Base-by-base conservation (phyloP, 768 basidiomycete genomes). In the Leccinum truebloodii region DNA sequence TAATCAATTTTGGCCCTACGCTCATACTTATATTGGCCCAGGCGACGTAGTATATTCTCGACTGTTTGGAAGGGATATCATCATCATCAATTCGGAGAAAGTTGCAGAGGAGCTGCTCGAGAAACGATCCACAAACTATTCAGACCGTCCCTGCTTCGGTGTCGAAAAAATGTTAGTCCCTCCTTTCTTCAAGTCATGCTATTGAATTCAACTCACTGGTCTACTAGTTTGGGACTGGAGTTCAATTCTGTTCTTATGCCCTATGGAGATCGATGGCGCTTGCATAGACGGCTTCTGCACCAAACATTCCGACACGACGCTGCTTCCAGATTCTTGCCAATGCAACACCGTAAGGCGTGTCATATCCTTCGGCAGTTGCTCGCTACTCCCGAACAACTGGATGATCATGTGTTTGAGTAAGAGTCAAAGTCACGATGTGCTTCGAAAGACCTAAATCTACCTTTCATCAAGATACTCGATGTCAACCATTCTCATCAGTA, bases 221-320 rank as follows among this genome's bases (percentile, higher is more conserved):
- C 2, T n/a, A 63, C 2, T n/a, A 63, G 63, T 6, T 34, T 48
- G 24, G 63, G 63, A 4, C 0, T 59, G 5, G 62, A 13, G 6
- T 64, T 56, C 34, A 24, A 44, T 6, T 30, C 63, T 1, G 20
- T 8, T 6, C 0, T 52, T 0, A 2, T 64, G 41, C 49, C 16
- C 0, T 60, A 66, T 3, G 62, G 65, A 0, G 49, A 67, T n/a
- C 10, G 2, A n/a, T 66, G 65, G 65, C 54, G 64, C 24, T 13
- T 62, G 4, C 63, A 65, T 12, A 35, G 65, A 18, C 65, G 55
- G 2, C n/a, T 65, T 28, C 59, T 65, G 20, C 64, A 65, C 41
- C 63, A 65, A 28, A 56, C 64, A 0, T 62, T 65, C n/a, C 24
- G 44, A 3, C 10, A 1, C 0, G 48, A 54, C 0, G 54, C 28